phyloP scores from a whole-genome alignment of 371 early-diverging fungal species.

The Cladochytrium tenue region DNA sequence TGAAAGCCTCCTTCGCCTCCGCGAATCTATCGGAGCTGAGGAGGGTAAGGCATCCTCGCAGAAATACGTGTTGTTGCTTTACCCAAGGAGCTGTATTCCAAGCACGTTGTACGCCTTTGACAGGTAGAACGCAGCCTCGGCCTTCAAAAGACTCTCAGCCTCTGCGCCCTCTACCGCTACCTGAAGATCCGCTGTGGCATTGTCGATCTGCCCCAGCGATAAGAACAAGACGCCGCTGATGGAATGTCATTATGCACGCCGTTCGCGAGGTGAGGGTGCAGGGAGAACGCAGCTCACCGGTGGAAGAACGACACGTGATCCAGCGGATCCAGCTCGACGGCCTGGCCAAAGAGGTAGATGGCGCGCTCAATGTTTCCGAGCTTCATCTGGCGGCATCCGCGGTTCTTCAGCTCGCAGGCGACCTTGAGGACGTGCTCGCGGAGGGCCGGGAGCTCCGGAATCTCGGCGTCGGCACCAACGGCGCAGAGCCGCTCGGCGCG shows the following conservation, averaged over 20 bases:
- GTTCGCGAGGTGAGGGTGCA: not conserved
- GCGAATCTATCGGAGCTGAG: conserved; percentile 14
- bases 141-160: conserved; percentile 21
- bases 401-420: conserved; percentile 43
- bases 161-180: conserved; percentile 23
- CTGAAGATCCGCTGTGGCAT: conserved; percentile 39
- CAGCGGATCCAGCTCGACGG: conserved; percentile 40
- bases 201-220: conserved; percentile 40
- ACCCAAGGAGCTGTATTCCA: conserved; percentile 31
- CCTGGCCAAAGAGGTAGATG: conserved; percentile 40
- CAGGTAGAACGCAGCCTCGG: conserved; percentile 32
- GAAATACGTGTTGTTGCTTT: not conserved
- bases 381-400: conserved; percentile 36
- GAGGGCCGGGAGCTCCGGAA: conserved; percentile 37
- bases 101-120: conserved; percentile 38
- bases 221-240: conserved; percentile 36
- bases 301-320: conserved; percentile 37
- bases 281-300: conserved; percentile 19
- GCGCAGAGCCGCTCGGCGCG: too few species aligned
- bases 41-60: conserved; percentile 7
- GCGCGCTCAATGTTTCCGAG: conserved; percentile 26
- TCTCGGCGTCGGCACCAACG: conserved; percentile 20
- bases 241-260: not conserved
- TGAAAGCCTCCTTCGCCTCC: conserved; percentile 27
- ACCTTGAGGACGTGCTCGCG: conserved; percentile 29